Conservation (phyloP, 2,329 filamentous ascomycete genomes). For the Niveomyces coronatus region DNA sequence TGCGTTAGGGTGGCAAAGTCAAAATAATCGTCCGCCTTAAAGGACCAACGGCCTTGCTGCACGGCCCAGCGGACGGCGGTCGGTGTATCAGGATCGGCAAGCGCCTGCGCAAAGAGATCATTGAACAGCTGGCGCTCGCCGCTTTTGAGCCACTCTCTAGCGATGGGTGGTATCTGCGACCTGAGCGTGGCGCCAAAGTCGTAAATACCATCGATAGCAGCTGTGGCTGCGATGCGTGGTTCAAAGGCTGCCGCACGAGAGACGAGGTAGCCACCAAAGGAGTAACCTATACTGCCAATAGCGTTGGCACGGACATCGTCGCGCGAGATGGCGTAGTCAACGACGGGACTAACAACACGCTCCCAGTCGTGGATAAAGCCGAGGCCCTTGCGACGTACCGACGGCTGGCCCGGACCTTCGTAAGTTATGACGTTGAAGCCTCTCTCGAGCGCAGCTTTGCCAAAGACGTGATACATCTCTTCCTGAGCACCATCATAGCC, state of each 20-base stretch:
- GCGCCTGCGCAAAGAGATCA: conserved; percentile 7
- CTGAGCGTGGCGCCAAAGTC: conserved; percentile 15
- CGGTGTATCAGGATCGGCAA: conserved; percentile 3
- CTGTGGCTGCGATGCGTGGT: conserved; percentile 28
- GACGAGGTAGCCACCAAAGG: conserved; percentile 30
- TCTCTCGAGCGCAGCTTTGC: conserved; percentile 23
- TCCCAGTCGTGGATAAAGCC: conserved; percentile 37
- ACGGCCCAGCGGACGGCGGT: conserved; percentile 16
- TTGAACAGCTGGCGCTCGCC: conserved; percentile 15
- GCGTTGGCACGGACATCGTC: conserved; percentile 20
- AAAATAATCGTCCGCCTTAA: conserved; percentile 16
- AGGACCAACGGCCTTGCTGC: conserved; percentile 18
- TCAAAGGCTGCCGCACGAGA: conserved; percentile 34
- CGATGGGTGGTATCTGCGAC: conserved; percentile 7
- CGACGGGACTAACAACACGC: conserved; percentile 27
- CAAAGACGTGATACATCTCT: conserved; percentile 29
- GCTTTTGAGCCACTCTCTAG: conserved; percentile 9
- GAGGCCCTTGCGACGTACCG: conserved; percentile 26
- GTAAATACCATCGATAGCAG: conserved; percentile 30
- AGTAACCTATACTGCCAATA: conserved; percentile 28
- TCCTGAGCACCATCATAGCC: conserved; percentile 35
- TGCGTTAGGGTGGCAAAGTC: conserved; percentile 13
- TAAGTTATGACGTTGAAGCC: conserved; percentile 34
- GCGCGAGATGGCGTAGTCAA: conserved; percentile 25
- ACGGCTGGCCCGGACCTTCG: conserved; percentile 36